Evolutionary conservation across 2,329 filamentous ascomycete genomes (phyloP).

Genomic region (Trichoderma koningiopsis): DNA sequence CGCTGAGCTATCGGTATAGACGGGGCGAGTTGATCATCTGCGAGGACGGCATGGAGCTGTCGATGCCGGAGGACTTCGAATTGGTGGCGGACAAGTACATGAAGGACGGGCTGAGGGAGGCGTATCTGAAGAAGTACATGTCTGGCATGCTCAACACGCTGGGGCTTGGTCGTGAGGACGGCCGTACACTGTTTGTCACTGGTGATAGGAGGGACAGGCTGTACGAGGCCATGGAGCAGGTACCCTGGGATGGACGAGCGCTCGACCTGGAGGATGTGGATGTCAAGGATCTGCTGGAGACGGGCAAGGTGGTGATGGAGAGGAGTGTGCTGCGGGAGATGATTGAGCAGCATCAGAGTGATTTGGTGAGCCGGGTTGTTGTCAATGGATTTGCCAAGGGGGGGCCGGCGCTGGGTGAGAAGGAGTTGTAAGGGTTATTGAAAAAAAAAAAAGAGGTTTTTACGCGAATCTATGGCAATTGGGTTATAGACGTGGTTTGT

Average conservation of each 20-base stretch:
- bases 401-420: conserved; percentile 44
- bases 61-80: conserved; percentile 53
- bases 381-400: conserved; percentile 44
- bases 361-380: conserved; percentile 55
- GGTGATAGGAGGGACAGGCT: conserved; percentile 61
- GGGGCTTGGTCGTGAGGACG: conserved; percentile 65
- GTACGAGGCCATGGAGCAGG: conserved; percentile 64
- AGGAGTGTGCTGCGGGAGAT: conserved; percentile 75
- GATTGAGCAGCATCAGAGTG: conserved; percentile 70
- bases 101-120: conserved; percentile 52
- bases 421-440: conserved; percentile 37
- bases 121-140: conserved; percentile 65
- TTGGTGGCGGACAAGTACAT: conserved; percentile 46
- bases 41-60: conserved; percentile 73
- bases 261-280: conserved; percentile 79
- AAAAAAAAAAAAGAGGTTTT: neutral
- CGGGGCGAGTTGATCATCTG: conserved; percentile 85
- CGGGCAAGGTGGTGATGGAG: conserved; percentile 84
- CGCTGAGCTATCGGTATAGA: conserved; percentile 86
- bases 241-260: conserved; percentile 68
- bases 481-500: neutral
- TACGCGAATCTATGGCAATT: neutral
- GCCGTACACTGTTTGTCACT: conserved; percentile 77
- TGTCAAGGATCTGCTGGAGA: conserved; percentile 90
- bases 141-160: conserved; percentile 70